phyloP scores from a whole-genome alignment of 2,329 filamentous ascomycete genomes.

The Diplocarpon rosae region DNA sequence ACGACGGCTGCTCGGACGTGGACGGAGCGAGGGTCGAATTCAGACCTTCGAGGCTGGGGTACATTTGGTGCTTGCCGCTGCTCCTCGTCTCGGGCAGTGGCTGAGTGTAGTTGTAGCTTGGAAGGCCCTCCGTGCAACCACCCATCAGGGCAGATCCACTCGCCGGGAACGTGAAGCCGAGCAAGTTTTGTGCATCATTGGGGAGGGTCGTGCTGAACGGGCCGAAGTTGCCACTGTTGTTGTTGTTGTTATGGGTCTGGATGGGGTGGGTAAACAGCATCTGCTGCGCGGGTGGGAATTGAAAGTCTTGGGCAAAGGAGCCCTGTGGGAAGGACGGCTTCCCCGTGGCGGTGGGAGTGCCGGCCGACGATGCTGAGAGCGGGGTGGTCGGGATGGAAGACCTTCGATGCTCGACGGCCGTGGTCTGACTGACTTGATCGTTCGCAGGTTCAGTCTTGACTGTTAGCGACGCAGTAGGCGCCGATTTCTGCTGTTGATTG shows the following conservation, averaged over 20 bases:
- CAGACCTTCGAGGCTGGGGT: slow-evolving; percentile 11
- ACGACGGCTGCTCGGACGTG: background rate
- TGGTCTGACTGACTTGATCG: slow-evolving; percentile 3
- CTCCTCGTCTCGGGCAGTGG: slow-evolving; percentile 5
- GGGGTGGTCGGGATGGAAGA: slow-evolving; percentile 28
- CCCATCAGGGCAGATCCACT: slow-evolving; percentile 36
- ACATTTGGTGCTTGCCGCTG: slow-evolving; percentile 8
- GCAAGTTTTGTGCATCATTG: slow-evolving; percentile 40
- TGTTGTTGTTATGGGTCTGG: background rate
- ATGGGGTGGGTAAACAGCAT: background rate
- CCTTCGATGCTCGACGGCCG: slow-evolving; percentile 29
- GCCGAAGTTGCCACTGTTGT: slow-evolving; percentile 2
- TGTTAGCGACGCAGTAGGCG: slow-evolving; percentile 31
- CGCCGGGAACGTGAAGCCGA: slow-evolving; percentile 35
- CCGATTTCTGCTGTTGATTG: slow-evolving; percentile 31
- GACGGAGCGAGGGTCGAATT: slow-evolving; percentile 17
- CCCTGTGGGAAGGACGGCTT: slow-evolving; percentile 19
- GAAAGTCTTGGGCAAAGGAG: slow-evolving; percentile 1
- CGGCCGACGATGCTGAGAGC: slow-evolving; percentile 7
- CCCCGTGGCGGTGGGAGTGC: slow-evolving; percentile 11
- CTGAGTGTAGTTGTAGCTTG: slow-evolving; percentile 18
- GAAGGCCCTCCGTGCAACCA: slow-evolving; percentile 18
- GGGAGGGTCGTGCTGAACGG: slow-evolving; percentile 38
- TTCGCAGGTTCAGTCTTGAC: slow-evolving; percentile 24
- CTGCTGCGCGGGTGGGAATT: background rate